Percentiles rank a stretch among this genome's conserved stretches.
These are phyloP conservation scores for Leptodontidium sp. DNA, from an alignment of 2,329 filamentous ascomycete species.

Conservation along the genomic window DNA sequence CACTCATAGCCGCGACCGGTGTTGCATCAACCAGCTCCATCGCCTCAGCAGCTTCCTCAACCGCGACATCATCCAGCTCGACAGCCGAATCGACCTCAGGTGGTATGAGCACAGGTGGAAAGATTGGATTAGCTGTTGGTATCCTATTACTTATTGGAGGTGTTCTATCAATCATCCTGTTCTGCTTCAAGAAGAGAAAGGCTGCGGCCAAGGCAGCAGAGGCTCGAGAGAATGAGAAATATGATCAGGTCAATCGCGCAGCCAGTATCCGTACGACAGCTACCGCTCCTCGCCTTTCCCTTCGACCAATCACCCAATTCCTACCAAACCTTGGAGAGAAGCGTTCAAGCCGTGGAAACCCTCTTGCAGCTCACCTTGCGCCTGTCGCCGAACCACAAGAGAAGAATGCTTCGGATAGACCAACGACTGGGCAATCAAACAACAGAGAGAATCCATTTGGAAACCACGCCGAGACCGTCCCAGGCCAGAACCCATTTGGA, in stretches of 20 bases:
- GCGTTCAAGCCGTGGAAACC: constrained; percentile 58
- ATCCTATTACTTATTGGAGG: constrained; percentile 74
- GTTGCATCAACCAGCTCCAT: constrained; percentile 10
- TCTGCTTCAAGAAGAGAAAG: constrained; percentile 75
- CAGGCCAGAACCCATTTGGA: constrained; percentile 73
- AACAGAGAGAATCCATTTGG: constrained; percentile 77
- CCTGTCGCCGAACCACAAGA: constrained; percentile 37
- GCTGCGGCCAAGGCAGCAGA: constrained; percentile 66
- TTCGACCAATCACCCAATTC: constrained; percentile 87
- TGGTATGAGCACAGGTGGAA: constrained; percentile 54
- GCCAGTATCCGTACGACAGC: constrained; percentile 46
- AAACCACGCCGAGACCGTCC: constrained; percentile 59
- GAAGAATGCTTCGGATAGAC: constrained; percentile 42
- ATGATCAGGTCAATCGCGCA: constrained; percentile 39
- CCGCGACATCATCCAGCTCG: constrained; percentile 26
- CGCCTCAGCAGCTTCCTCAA: constrained; percentile 27
- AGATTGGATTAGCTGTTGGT: constrained; percentile 86
- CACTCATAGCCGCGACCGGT: constrained; percentile 30
- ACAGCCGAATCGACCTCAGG: constrained; percentile 27
- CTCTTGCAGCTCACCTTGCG: constrained; percentile 52
- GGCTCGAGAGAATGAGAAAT: constrained; percentile 72
- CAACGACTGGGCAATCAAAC: constrained; percentile 53
- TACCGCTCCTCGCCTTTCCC: constrained; percentile 79
- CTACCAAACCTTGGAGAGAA: constrained; percentile 70
- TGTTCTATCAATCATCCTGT: constrained; percentile 72